These are phyloP conservation scores for Backusella psychrophila DNA, from an alignment of 192 early-diverging fungal genomes.

Conservation along the genomic window DNA sequence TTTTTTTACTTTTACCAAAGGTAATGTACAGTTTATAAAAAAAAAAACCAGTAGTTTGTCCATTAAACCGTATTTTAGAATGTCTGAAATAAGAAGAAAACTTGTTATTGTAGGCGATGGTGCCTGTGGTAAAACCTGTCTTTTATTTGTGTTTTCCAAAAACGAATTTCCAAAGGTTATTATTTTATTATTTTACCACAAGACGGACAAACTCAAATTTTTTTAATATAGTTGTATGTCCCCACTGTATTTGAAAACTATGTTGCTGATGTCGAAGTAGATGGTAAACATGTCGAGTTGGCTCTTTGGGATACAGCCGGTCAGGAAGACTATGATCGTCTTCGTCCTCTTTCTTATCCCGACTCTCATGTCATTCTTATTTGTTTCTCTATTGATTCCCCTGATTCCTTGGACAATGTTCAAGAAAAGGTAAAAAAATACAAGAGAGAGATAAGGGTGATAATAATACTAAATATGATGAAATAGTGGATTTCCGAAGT, in stretches of 20 bases:
- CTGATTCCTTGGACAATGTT: constrained; percentile 80
- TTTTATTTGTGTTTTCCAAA: constrained; percentile 81
- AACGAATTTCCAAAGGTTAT: constrained; percentile 80
- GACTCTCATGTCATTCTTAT: constrained; percentile 91
- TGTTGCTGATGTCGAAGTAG: constrained; percentile 83
- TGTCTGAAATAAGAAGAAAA: constrained; percentile 72
- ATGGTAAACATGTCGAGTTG: constrained; percentile 82
- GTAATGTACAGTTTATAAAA: not conserved
- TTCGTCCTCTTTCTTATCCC: constrained; percentile 91
- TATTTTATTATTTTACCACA: not conserved
- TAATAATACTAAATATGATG: not conserved
- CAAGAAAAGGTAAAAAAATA: constrained; percentile 49
- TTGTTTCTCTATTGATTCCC: constrained; percentile 85
- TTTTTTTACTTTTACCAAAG: not conserved
- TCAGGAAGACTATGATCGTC: constrained; percentile 95
- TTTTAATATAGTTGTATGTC: constrained; percentile 51
- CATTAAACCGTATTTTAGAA: not conserved
- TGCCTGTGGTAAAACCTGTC: constrained; percentile 89
- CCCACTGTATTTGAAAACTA: constrained; percentile 96
- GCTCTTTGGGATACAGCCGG: constrained; percentile 95
- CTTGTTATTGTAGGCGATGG: constrained; percentile 93
- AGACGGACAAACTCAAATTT: constrained; percentile 21
- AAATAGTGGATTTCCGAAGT: constrained; percentile 87
- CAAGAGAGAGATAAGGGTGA: not conserved
- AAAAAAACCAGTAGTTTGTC: too few relatives aligned